These are phyloP conservation scores for Protomyces lactucae-debilis DNA, from an alignment of 1,139 yeast species.

Conservation along the genomic window DNA sequence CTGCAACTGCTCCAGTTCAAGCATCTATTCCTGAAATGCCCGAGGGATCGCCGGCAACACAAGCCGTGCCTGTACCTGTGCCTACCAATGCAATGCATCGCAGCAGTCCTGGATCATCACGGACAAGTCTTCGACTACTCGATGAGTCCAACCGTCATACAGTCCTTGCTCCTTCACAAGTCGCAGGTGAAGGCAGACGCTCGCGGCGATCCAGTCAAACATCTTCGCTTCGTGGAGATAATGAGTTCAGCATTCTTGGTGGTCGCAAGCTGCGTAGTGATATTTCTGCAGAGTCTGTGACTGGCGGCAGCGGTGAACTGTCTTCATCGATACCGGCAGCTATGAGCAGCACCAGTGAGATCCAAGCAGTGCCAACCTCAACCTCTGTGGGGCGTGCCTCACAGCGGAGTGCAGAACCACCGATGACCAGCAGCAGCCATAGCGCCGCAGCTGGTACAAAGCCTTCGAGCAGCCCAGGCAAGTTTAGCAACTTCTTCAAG, in stretches of 20 bases:
- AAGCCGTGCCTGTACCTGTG: neutral
- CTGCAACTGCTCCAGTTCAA: neutral
- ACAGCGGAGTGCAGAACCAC: neutral
- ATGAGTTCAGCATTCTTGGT: conserved; percentile 9
- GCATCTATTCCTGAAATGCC: neutral
- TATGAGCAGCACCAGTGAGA: neutral
- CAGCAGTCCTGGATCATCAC: neutral
- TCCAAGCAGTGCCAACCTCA: neutral
- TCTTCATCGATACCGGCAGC: neutral
- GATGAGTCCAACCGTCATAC: neutral
- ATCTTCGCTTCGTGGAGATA: conserved; percentile 10
- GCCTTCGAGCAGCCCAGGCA: conserved; percentile 8
- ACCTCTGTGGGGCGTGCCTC: neutral
- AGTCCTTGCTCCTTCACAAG: neutral
- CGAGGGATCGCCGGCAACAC: neutral
- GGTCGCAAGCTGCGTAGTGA: neutral
- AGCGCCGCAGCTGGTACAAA: neutral
- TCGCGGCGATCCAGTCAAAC: conserved; percentile 9
- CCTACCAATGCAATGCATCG: neutral
- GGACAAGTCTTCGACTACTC: neutral
- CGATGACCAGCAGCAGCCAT: neutral
- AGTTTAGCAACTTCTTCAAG: conserved; percentile 21
- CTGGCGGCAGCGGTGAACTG: neutral
- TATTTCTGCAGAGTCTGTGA: neutral
- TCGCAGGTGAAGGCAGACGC: neutral